Percentiles rank a stretch among this genome's conserved stretches.
phyloP scores from a whole-genome alignment of 2,329 filamentous ascomycete species.

The Xylariaceae sp. region DNA sequence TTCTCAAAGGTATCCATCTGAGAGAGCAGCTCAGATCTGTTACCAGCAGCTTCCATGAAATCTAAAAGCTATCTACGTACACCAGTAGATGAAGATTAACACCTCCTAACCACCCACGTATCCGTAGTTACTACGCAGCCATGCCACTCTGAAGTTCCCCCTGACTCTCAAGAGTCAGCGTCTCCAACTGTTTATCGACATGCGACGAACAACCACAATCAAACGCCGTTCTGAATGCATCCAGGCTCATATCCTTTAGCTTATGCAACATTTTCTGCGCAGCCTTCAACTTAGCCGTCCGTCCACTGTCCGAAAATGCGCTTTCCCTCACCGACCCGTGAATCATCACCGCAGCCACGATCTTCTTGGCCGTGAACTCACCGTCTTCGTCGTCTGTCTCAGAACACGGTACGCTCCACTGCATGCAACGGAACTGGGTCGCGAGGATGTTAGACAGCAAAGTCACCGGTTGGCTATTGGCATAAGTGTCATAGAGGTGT shows the following conservation, averaged over 20 bases:
- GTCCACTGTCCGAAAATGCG: slow-evolving; percentile 54
- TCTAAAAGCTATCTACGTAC: too few relatives aligned
- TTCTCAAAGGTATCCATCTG: too few relatives aligned
- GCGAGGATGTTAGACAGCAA: slow-evolving; percentile 60
- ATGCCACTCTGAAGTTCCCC: too few relatives aligned
- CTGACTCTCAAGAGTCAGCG: too few relatives aligned
- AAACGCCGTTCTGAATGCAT: slow-evolving; percentile 55
- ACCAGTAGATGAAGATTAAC: too few relatives aligned
- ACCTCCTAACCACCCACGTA: too few relatives aligned
- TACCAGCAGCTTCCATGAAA: too few relatives aligned
- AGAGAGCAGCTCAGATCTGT: too few relatives aligned
- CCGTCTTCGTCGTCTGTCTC: slow-evolving; percentile 40
- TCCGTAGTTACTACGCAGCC: too few relatives aligned
- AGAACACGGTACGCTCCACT: slow-evolving; percentile 49
- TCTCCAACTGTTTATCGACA: background rate
- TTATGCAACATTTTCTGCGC: slow-evolving; percentile 52
- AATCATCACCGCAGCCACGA: slow-evolving; percentile 69
- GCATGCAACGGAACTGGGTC: slow-evolving; percentile 56
- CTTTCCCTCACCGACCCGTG: slow-evolving; percentile 65
- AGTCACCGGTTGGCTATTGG: slow-evolving; percentile 79
- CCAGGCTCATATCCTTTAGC: slow-evolving; percentile 40
- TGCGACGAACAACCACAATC: slow-evolving; percentile 54
- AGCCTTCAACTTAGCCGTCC: slow-evolving; percentile 67
- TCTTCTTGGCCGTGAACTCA: slow-evolving; percentile 41
- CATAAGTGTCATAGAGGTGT: slow-evolving; percentile 78